Evolutionary conservation across 2,329 filamentous ascomycete genomes (phyloP), one percentile per base, ranked within the genome.

Genomic region (Pezicula radicicola): DNA sequence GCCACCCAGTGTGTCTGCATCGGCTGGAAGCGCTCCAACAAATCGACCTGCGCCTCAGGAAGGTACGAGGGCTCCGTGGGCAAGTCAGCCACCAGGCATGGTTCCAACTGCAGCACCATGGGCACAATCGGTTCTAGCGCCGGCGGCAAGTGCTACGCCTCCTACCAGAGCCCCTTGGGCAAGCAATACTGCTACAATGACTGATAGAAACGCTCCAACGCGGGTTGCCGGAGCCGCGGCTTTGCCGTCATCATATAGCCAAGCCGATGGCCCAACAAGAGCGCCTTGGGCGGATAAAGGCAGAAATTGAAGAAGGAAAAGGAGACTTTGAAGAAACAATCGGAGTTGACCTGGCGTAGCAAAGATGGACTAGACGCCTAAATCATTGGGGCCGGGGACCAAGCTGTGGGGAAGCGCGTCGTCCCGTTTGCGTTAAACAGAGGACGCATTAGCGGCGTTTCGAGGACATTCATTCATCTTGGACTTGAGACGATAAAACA

Each of bases 161-260:
- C 56, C 65, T 16, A 70, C 66, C 19, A 57, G 63, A 57, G 69
- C 68, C 41, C 68, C 66, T 2, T 68, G 65, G 67, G 62, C 63
- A 21, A 27, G 6, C 19, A 58, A 46, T 40, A 46, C 59, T 8
- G 15, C 13, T 39, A 27, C 25, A 35, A 36, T 8, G 9, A 1
- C 30, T 33, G 30, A 13, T 5, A 33, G 30, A 45, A 21, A 18
- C 7, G 21, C 35, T 37, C 30, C n/a, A 28, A 10, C 6, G 18
- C 10, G 19, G n/a, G 45, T 15, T 5, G 33, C 21, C 6, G 47
- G 51, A 44, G 21, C 47, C 25, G 25, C 54, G 43, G 35, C 46
- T 39, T 48, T 47, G 30, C 39, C 48, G 43, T 7, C 33, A 25
- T n/a, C 45, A 15, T 13, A 25, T 16, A 6, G 13, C 36, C 44